phyloP scores from a whole-genome alignment of 192 early-diverging fungal genomes.

The Umbelopsis sp. region DNA sequence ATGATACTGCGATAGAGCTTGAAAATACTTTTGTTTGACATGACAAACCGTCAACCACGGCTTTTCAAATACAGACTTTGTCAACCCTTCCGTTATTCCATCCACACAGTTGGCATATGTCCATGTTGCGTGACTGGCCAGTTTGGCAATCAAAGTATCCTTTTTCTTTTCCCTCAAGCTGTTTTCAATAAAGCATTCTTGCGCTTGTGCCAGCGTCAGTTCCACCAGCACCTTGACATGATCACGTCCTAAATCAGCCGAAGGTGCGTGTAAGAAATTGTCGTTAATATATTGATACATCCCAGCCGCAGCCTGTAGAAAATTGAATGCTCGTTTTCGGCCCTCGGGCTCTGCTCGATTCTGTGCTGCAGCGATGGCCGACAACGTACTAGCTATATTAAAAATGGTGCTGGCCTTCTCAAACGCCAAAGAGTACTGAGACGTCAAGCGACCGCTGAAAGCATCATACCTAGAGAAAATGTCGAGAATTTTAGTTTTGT shows the following conservation, averaged over 20 bases:
- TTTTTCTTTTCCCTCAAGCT: slow-evolving; percentile 86
- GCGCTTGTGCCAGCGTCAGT: slow-evolving; percentile 93
- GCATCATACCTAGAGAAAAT: slow-evolving; percentile 67
- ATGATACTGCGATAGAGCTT: slow-evolving; percentile 87
- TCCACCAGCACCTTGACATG: slow-evolving; percentile 83
- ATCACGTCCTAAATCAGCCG: slow-evolving; percentile 87
- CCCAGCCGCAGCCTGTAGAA: slow-evolving; percentile 93
- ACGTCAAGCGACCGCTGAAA: slow-evolving; percentile 75
- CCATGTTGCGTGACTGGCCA: slow-evolving; percentile 80
- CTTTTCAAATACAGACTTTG: slow-evolving; percentile 74
- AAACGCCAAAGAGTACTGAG: slow-evolving; percentile 94
- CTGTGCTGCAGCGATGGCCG: slow-evolving; percentile 73
- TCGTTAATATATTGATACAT: slow-evolving; percentile 96
- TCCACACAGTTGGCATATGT: slow-evolving; percentile 79
- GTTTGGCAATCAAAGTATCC: slow-evolving; percentile 85
- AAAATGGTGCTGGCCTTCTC: slow-evolving; percentile 97
- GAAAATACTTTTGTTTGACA: slow-evolving; percentile 89
- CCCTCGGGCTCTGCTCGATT: slow-evolving; percentile 74
- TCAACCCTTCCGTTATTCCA: slow-evolving; percentile 62
- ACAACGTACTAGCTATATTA: slow-evolving; percentile 86
- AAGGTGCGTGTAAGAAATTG: slow-evolving; percentile 97
- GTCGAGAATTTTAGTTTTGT: background rate
- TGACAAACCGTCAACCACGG: slow-evolving; percentile 84
- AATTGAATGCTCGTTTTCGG: slow-evolving; percentile 84
- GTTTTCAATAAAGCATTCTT: slow-evolving; percentile 92